A percentile compares a stretch with the other conserved stretches of the same genome.
These are phyloP conservation scores for Colletotrichum tamarilloi DNA, from an alignment of 2,329 filamentous ascomycete species.

Conservation along the genomic window DNA sequence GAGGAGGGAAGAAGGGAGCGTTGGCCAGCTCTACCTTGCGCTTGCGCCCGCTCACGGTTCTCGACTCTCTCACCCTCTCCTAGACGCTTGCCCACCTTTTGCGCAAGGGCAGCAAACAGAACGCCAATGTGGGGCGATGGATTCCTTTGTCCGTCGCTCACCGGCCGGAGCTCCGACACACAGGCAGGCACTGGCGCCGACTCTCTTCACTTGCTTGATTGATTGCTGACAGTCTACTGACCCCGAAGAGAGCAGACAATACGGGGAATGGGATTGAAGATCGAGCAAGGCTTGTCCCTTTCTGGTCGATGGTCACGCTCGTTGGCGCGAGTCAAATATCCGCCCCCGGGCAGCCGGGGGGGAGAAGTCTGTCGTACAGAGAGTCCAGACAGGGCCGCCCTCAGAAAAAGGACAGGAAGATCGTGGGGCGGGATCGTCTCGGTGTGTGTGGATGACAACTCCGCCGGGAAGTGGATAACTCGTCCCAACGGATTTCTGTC, in stretches of 20 bases:
- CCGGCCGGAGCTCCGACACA: slow-evolving; percentile 31
- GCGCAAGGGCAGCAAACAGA: slow-evolving; percentile 2
- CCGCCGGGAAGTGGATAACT: not conserved
- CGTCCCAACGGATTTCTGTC: not conserved
- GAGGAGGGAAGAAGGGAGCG: not conserved
- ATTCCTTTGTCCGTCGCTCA: slow-evolving; percentile 24
- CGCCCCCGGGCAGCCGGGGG: not conserved
- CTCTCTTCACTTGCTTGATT: too few relatives aligned
- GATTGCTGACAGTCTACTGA: not conserved
- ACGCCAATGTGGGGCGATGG: slow-evolving; percentile 20
- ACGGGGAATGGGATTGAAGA: not conserved
- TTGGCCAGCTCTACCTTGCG: not conserved
- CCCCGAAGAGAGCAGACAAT: not conserved
- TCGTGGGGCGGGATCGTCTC: not conserved
- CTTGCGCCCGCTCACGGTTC: not conserved
- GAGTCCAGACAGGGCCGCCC: not conserved
- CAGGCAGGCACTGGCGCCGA: not conserved
- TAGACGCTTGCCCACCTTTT: not conserved
- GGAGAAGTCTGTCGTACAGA: not conserved
- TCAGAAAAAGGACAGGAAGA: not conserved
- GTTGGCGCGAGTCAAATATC: not conserved
- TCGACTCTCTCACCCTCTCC: not conserved
- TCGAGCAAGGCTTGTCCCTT: not conserved
- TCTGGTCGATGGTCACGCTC: not conserved
- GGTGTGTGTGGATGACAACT: not conserved